Evolutionary conservation across 2,329 filamentous ascomycete species (phyloP), one percentile per base, ranked within the genome.

Genomic region (Stachybotrys elegans): DNA sequence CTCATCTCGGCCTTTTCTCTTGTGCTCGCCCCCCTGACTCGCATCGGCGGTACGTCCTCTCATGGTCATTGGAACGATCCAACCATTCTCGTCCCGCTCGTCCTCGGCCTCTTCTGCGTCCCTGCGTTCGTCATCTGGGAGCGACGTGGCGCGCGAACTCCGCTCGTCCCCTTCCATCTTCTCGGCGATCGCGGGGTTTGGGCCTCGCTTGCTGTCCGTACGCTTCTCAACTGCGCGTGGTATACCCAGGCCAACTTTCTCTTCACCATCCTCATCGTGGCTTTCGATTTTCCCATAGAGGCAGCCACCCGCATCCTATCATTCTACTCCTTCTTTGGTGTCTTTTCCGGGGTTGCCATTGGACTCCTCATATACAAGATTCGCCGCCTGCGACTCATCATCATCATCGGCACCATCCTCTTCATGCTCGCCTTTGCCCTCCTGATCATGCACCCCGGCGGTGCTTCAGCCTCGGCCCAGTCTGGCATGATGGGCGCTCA

Each of bases 111-210:
- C 21, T 42, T 69, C 1, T 67, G 68, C 16, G 60, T 79, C 20
- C 70, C 75, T 0, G 55, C 62, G 0, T 83, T 75, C 51, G 52
- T 79, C 25, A 32, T 68, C 4, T 83, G 79, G 78, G 78, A 83
- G 50, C 63, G 59, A 19, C 66, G 57, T 1, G 68, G 72, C 25
- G 68, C 70, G 2, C 66, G 74, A 5, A 53, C 52, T 37, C 79
- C 79, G 0, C 71, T 83, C 52, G 58, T 82, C 1, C 79, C 79
- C 1, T 81, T 82, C 55, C 58, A 73, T 51, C 66, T 83, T 0
- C 62, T 83, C 19, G 72, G 69, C 46, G 77, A 83, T 47, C 73
- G 80, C n/a, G 73, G 72, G 0, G 76, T 83, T 2, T 83, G 78
- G 78, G 76, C 72, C 2, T 74, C 79, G 1, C 59, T 83, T 9